Evolutionary conservation across 78 protist genomes (phyloP), one percentile per base, ranked within the genome.

Genomic region (Dictyostelium purpureum): DNA sequence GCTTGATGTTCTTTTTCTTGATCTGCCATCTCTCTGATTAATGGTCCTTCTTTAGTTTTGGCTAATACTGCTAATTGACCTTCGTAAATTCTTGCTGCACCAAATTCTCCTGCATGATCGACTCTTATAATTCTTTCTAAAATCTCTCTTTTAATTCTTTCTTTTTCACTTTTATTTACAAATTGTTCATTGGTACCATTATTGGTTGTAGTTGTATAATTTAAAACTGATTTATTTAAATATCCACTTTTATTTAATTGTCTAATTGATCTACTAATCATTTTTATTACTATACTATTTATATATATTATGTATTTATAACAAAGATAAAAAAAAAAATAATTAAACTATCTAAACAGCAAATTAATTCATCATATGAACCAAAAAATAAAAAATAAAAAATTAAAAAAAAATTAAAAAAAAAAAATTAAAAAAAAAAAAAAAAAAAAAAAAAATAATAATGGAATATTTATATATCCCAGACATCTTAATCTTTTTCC

Each of bases 91-190:
- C 89, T 89, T 1, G 89, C 95, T 9, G 97, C 97, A 16, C 98
- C 97, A 45, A 96, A 85, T 56, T 96, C 98, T 40, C 97, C 97
- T 38, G 97, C 97, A 57, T 94, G 97, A 47, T 96, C 97, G 2
- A 96, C 96, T 43, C 97, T 74, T n/a, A 96, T 31, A 5, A 89
- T 85, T 31, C 90, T 65, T 37, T 80, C 94, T n/a, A 94, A 75
- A 2, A 93, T 7, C 7, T 79, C 74, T 85, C 92, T 52, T 57
- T 57, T 77, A 11, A 69, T 11, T 69, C 33, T 69, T 10, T 69
- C 76, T 69, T 69, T 69, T 69, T 69, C 76, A 7, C 35, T 40
- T 21, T 69, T 19, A 40, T 12, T 42, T n/a, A 40, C n/a, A 16
- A 9, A 9, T 1, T 35, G 35, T 42, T 69, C 40, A 2, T 9